Base-by-base conservation (phyloP, 345 rosid species). In the Eucalyptus brandiana region DNA sequence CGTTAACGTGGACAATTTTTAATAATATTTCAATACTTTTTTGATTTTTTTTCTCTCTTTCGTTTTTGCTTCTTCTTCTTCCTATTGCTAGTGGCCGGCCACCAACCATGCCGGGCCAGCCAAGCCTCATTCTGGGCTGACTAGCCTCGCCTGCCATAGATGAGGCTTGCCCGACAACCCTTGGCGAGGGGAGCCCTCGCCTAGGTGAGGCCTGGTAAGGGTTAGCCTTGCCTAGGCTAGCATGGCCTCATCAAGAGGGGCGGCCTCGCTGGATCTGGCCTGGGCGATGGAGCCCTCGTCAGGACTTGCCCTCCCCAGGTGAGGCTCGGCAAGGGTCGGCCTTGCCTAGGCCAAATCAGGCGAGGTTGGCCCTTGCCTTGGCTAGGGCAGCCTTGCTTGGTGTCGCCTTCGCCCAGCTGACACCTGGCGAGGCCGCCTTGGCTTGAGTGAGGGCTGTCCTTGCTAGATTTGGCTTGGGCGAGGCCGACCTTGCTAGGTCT, bases 381-480 rank as follows among this genome's bases (percentile, higher is more conserved):
- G 0, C 3, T 0, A 5, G 3, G 51, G 51, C 0, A 15, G 50
- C 51, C 51, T 49, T 1, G 18, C 51, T 0, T 1, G 7, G 17
- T 0, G 1, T 14, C 1, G 51, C 51, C 50, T 48, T 48, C 18
- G 7, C 51, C 51, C 0, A 14, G 3, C 0, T 0, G 1, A 49
- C 51, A 49, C 51, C 0, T 15, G 6, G 53, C 3, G 7, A 49
- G 51, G 51, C 18, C 1, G 18, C 51, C 1, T 0, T 48, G 18
- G 50, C 50, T 0, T 49, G 18, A 50, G 1, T 0, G 1, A 50
- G 53, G 53, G 53, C 0, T 0, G 0, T 0, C 7, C 53, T 50
- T 0, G 7, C 53, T 0, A 50, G 53, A 50, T 50, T 3, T 50
- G 1, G 53, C 53, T 0, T 16, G 7, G 53, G 7, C 0, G 7